A percentile compares a stretch with the other conserved stretches of the same genome.
phyloP scores from a whole-genome alignment of 2,329 filamentous ascomycete genomes.

The Lachnellula willkommii region DNA sequence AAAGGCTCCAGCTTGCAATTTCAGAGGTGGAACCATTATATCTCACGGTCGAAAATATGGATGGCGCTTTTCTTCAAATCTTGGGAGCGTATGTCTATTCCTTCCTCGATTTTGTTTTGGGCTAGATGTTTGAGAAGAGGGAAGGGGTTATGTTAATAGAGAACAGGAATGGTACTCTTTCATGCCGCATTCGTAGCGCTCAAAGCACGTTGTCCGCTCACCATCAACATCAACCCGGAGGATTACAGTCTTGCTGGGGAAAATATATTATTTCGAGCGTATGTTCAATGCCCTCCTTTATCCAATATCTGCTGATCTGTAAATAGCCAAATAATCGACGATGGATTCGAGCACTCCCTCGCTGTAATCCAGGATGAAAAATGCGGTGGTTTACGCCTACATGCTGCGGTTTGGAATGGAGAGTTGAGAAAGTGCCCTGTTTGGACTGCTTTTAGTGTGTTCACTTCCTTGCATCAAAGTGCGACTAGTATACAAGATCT shows the following conservation, averaged over 20 bases:
- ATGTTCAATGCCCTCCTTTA: constrained; percentile 23
- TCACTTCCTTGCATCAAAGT: background rate
- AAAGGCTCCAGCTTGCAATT: constrained; percentile 46
- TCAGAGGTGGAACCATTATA: constrained; percentile 45
- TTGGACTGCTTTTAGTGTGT: constrained; percentile 59
- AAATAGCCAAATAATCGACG: constrained; percentile 50
- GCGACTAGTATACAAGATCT: background rate
- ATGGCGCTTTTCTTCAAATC: constrained; percentile 51
- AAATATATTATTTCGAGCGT: constrained; percentile 52
- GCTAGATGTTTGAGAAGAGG: background rate
- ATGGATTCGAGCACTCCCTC: constrained; percentile 48
- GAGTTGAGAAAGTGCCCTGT: constrained; percentile 50
- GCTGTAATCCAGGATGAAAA: constrained; percentile 48
- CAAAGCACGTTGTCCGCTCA: constrained; percentile 46
- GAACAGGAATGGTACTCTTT: constrained; percentile 53
- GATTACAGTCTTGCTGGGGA: constrained; percentile 48
- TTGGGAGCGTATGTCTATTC: constrained; percentile 49
- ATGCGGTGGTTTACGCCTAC: constrained; percentile 47
- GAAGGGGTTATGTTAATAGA: background rate
- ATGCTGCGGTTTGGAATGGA: constrained; percentile 52
- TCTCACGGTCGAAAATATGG: constrained; percentile 46
- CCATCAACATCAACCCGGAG: constrained; percentile 38
- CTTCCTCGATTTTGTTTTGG: background rate
- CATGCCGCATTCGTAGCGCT: constrained; percentile 54
- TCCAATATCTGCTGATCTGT: background rate